Evolutionary conservation across 2,329 filamentous ascomycete species (phyloP).

Genomic region (Fusarium poae): DNA sequence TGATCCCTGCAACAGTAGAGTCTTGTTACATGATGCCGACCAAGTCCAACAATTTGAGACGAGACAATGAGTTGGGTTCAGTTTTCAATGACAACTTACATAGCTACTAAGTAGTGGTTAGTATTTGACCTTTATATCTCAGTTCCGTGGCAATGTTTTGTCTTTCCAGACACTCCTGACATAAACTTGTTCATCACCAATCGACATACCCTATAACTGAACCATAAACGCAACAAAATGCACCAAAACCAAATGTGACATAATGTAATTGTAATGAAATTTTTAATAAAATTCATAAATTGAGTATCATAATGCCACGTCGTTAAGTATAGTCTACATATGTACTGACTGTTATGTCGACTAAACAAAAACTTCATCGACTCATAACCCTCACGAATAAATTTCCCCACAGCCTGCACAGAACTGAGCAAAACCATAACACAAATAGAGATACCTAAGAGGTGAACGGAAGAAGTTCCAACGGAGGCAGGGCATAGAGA

Average conservation of each 20-base stretch:
- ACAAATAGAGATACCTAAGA: not conserved
- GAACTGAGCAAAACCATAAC: not conserved
- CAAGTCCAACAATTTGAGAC: not conserved
- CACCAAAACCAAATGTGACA: not conserved
- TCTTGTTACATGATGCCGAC: not conserved
- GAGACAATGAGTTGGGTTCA: not conserved
- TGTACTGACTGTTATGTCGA: not conserved
- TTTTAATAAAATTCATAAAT: not conserved
- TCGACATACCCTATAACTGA: not conserved
- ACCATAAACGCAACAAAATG: not conserved
- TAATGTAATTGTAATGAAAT: not conserved
- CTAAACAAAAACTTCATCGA: not conserved
- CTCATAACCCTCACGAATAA: not conserved
- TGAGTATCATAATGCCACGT: too few relatives aligned
- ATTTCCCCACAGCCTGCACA: not conserved
- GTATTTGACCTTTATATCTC: not conserved
- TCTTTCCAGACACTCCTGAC: too few relatives aligned
- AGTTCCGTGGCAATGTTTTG: not conserved
- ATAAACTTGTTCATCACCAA: not conserved
- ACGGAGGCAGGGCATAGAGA: not conserved
- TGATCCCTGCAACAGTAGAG: slow-evolving; percentile 1
- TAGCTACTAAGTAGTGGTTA: not conserved
- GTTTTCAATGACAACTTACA: not conserved
- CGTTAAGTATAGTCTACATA: not conserved
- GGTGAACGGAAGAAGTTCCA: too few relatives aligned